Evolutionary conservation across 1,139 yeast genomes (phyloP).

Genomic region (Pichia sp.): DNA sequence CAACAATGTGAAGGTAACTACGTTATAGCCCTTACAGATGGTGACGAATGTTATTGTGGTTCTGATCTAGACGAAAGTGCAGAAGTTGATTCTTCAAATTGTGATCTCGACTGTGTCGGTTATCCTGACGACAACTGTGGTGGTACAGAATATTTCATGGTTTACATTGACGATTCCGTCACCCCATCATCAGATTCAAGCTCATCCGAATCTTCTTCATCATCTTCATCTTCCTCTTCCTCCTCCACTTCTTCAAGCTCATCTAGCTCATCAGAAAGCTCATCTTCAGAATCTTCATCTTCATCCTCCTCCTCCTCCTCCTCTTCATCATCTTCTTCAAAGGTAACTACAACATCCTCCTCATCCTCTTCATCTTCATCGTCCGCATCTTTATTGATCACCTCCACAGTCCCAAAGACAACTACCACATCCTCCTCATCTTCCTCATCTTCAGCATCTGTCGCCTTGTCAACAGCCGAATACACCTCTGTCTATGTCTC

Average conservation of each 20-base stretch:
- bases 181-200: slow-evolving; percentile 22
- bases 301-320: slow-evolving; percentile 22
- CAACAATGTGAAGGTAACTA: slow-evolving; percentile 42
- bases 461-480: not conserved
- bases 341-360: slow-evolving; percentile 17
- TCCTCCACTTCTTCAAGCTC: slow-evolving; percentile 20
- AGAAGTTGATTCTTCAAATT: slow-evolving; percentile 39
- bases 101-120: slow-evolving; percentile 55
- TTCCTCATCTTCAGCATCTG: slow-evolving; percentile 20
- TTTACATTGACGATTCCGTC: slow-evolving; percentile 39
- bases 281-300: slow-evolving; percentile 21
- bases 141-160: slow-evolving; percentile 50
- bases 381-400: not conserved
- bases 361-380: slow-evolving; percentile 13
- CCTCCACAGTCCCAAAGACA: slow-evolving; percentile 5
- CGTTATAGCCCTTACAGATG: slow-evolving; percentile 54
- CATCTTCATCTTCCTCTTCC: slow-evolving; percentile 14
- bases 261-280: slow-evolving; percentile 15
- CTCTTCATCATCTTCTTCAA: slow-evolving; percentile 12
- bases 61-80: slow-evolving; percentile 38
- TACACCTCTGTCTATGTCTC: slow-evolving; percentile 26
- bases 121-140: slow-evolving; percentile 62
- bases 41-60: slow-evolving; percentile 64
- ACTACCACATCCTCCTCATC: slow-evolving; percentile 22
- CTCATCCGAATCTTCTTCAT: slow-evolving; percentile 9